Evolutionary conservation across 192 early-diverging fungal genomes (phyloP), one percentile per base, ranked within the genome.

Genomic region (Coemansia aciculifera): DNA sequence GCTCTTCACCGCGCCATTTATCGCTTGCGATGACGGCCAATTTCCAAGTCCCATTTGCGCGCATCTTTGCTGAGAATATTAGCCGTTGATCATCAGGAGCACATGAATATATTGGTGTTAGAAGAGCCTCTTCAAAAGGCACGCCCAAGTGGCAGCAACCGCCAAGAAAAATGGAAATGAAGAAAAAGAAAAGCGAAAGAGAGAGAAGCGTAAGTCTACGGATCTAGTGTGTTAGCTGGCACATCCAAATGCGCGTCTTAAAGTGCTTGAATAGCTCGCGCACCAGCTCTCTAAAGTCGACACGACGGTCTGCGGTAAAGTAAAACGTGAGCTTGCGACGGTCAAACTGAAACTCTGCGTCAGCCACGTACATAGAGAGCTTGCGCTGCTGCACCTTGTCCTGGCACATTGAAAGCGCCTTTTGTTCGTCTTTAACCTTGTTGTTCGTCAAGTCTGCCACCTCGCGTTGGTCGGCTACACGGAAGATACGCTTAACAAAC

Each of bases 271-370:
- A 99, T 62, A 97, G 86, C 46, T 97, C 95, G 44, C 95, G 87
- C 64, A 97, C 95, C 66, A 99, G 86, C 78, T 97, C 95, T 57
- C 95, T 88, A 79, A 98, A 98, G 78, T 98, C 95, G 61, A 98
- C 93, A 37, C 97, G 89, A 71, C 92, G 88, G 46, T 95, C 94
- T 11, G 95, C 94, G 5, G 92, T 89, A 84, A 96, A 99, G 76
- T 96, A 96, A 57, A 97, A 99, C 1, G 95, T 97, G 51, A 99
- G 84, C 86, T 99, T 99, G 68, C 93, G 89, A 17, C 97, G 87
- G 79, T 99, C 95, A 89, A 96, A 99, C 81, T 99, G 97, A 67
- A 94, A 99, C 82, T 99, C 97, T 21, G 97, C 97, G 72, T 97
- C 94, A 1, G 95, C 92, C 27, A 99, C 90, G 64, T 93, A 88